Base-by-base conservation (phyloP, 2,329 filamentous ascomycete species). In the Hypoxylon rubiginosum region DNA sequence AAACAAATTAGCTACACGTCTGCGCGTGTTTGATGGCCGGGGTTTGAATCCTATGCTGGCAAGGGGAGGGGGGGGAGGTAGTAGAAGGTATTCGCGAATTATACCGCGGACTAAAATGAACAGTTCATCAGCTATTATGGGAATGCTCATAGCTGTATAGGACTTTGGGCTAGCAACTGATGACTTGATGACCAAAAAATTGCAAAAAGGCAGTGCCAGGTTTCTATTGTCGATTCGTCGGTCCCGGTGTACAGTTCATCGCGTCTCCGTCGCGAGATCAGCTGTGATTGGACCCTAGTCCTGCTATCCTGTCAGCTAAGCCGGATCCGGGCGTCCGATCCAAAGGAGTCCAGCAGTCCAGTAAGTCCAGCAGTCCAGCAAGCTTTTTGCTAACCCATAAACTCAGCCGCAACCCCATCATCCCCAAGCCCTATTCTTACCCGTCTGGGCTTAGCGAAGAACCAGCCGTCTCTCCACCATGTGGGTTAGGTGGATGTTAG, bases 361-460 rank as follows among this genome's bases (percentile, higher is more conserved):
- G 10, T 2, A 34, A 13, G 32, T 4, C 32, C 9, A 41, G 36
- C 36, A n/a, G 10, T 10, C 11, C 3, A 11, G 34, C 13, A 41
- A 17, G 13, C 36, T 15, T 52, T 26, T n/a, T n/a, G 32, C n/a
- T 59, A 58, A 56, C 49, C 54, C 52, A 52, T 4, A 45, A 17
- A 62, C 60, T 69, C 67, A 69, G 67, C 67, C 67, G 67, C 67
- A 69, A 61, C 8, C 21, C 32, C 56, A 49, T n/a, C 53, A 58
- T 59, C 26, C 30, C 21, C 39, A 56, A 62, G 60, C 63, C 63
- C 59, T 68, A 66, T 54, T 56, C 49, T 60, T 58, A 6, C 56
- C 59, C 52, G 36, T 55, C 43, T 34, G 13, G 28, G 66, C 53
- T 43, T 68, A 66, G 66, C 21, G 39, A 62, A 39, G 36, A 39